A percentile compares a stretch with the other conserved stretches of the same genome.
These are phyloP conservation scores for Kazachstania viticola DNA, from an alignment of 805 yeast species.

Conservation along the genomic window DNA sequence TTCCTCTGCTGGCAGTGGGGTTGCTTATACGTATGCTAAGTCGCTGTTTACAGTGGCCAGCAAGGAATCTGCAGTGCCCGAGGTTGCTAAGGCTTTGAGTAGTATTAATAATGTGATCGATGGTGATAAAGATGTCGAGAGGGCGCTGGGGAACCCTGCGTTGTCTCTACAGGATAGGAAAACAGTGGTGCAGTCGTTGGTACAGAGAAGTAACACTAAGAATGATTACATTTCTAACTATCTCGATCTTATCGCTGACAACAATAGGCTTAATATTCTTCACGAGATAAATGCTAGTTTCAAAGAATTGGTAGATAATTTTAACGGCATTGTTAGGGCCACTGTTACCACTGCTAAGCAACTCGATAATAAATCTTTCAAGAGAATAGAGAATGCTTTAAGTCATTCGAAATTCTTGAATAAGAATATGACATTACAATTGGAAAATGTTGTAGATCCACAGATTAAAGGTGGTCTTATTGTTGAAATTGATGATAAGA, in stretches of 20 bases:
- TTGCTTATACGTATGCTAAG: neutral
- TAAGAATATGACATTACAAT: conserved; percentile 71
- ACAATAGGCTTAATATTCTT: conserved; percentile 79
- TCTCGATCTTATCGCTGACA: conserved; percentile 77
- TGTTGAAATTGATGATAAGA: conserved; percentile 93
- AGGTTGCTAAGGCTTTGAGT: conserved; percentile 54
- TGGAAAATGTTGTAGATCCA: conserved; percentile 74
- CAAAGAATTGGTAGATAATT: conserved; percentile 70
- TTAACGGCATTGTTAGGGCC: conserved; percentile 87
- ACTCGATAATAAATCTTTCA: conserved; percentile 69
- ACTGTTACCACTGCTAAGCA: conserved; percentile 79
- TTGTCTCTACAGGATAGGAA: conserved; percentile 65
- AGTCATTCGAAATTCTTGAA: conserved; percentile 74
- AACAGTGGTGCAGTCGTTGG: conserved; percentile 51
- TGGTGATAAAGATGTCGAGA: conserved; percentile 51
- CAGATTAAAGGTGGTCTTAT: conserved; percentile 91
- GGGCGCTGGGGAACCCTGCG: conserved; percentile 71
- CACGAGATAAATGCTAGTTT: conserved; percentile 58
- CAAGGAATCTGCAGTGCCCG: too few species aligned
- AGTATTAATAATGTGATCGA: conserved; percentile 41
- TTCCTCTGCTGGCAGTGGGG: too few species aligned
- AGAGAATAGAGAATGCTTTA: conserved; percentile 69
- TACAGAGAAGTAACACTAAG: conserved; percentile 22
- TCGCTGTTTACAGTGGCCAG: conserved; percentile 22
- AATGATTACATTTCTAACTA: conserved; percentile 72